phyloP scores from a whole-genome alignment of 768 basidiomycete genomes.

The Lentinula sp. region DNA sequence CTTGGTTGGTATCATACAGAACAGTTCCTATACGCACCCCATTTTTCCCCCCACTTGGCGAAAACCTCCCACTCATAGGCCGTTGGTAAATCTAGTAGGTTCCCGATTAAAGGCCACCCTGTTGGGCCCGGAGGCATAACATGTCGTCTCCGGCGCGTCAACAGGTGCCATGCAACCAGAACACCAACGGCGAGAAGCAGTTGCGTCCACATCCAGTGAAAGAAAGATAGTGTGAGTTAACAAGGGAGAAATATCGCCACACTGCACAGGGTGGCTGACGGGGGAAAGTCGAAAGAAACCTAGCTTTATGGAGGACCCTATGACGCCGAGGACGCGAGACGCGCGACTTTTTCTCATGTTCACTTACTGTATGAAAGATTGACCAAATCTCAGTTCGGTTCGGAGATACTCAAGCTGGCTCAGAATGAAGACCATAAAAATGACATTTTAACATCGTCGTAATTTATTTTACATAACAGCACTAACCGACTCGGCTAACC shows the following conservation, averaged over 20 bases:
- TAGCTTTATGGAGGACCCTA: not conserved
- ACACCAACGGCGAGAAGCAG: not conserved
- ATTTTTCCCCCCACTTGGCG: constrained; percentile 8
- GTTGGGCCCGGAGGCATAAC: constrained; percentile 11
- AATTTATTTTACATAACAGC: no score
- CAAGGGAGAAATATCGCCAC: not conserved
- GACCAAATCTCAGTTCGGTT: no score
- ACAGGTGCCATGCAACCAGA: not conserved
- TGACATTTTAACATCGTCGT: no score
- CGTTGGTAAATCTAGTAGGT: constrained; percentile 8
- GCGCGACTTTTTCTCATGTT: not conserved
- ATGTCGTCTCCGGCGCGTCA: not conserved
- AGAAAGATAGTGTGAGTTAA: not conserved
- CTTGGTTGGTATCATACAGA: not conserved
- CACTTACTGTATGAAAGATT: no score
- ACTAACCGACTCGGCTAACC: no score
- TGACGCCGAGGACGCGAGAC: not conserved
- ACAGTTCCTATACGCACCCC: constrained; percentile 2
- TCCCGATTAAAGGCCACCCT: constrained; percentile 10
- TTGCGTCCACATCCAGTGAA: not conserved
- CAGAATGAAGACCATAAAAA: no score
- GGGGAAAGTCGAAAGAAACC: not conserved
- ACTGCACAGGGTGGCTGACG: not conserved
- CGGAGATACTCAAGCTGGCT: no score
- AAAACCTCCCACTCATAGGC: constrained; percentile 7